Evolutionary conservation across 352 stramenopile species (phyloP).

Genomic region (Pilasporangium apinafurcum): DNA sequence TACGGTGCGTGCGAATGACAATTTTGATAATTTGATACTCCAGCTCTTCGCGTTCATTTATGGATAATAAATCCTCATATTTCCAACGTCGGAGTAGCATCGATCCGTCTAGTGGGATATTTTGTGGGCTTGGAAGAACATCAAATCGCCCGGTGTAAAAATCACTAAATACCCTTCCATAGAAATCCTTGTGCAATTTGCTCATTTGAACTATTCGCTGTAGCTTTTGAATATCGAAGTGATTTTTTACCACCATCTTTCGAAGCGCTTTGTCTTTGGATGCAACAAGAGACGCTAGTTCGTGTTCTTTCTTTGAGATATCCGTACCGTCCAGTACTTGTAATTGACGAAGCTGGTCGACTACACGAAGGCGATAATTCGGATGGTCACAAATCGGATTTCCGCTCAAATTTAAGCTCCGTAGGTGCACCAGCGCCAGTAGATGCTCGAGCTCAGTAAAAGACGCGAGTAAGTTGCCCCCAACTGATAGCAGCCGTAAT

Average conservation of each 20-base stretch:
- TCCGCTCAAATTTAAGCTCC: slow-evolving; percentile 61
- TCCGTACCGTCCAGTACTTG: slow-evolving; percentile 57
- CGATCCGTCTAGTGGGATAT: slow-evolving; percentile 27
- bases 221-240: slow-evolving; percentile 67
- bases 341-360: slow-evolving; percentile 39
- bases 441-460: slow-evolving; percentile 43
- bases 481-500: slow-evolving; percentile 58
- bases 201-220: slow-evolving; percentile 46
- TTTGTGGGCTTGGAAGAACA: slow-evolving; percentile 36
- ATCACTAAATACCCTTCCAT: slow-evolving; percentile 29
- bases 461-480: slow-evolving; percentile 39
- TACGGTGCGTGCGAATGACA: slow-evolving; percentile 43
- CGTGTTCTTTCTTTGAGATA: slow-evolving; percentile 48
- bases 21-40: slow-evolving; percentile 65
- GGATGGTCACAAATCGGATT: slow-evolving; percentile 71
- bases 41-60: slow-evolving; percentile 19
- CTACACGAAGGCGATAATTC: slow-evolving; percentile 58
- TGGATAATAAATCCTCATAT: slow-evolving; percentile 28
- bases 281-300: slow-evolving; percentile 34
- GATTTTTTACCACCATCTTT: slow-evolving; percentile 46
- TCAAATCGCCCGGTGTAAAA: slow-evolving; percentile 39
- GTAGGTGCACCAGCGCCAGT: slow-evolving; percentile 25
- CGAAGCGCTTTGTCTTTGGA: slow-evolving; percentile 50
- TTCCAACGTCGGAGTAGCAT: slow-evolving; percentile 44
- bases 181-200: slow-evolving; percentile 50